Base-by-base conservation (phyloP, 179 eudicot species). In the Spinacia oleracea region DNA sequence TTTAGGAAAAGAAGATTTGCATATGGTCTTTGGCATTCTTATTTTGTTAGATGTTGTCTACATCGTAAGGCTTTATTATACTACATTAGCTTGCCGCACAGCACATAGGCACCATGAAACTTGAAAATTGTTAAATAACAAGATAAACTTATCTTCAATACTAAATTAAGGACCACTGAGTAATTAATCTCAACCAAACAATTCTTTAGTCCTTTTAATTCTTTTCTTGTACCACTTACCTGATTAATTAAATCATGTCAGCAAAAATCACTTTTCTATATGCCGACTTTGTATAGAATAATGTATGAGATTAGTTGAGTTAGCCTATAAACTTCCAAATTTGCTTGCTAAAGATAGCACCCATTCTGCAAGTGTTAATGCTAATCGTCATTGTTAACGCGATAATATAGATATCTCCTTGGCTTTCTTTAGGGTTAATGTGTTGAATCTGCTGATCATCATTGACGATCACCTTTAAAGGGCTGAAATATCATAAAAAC, bases 221-320 rank as follows among this genome's bases (percentile, higher is more conserved):
- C 72, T 32, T 65, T 65, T 40, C 66, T 35, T 50, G 69, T 58
- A 69, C 77, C 77, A 74, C 79, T 74, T 75, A 56, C 50, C 48
- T 63, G 58, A 63, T n/a, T 70, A 38, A 60, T 46, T 82, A 73
- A 66, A 29, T 80, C 73, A 40, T 58, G 40, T 83, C 64, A 63
- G 59, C 63, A 51, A 62, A 55, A 46, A 73, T 83, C 79, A 70
- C 66, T 78, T 78, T 40, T 15, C 78, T 34, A 76, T 83, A 31
- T 76, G 66, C 82, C 80, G 82, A 75, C 82, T 66, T 34, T 72
- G 48, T 51, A n/a, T 83, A 60, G n/a, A 82, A 35, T 74, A 78
- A 77, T 67, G 29, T 35, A 60, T 58, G 50, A 77, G 53, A 78
- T 81, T 77, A 69, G 83, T 78, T 79, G 82, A 72, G 68, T 70